Evolutionary conservation across 176 grass and related monocot genomes (phyloP).

Genomic region (Oryza punctata): DNA sequence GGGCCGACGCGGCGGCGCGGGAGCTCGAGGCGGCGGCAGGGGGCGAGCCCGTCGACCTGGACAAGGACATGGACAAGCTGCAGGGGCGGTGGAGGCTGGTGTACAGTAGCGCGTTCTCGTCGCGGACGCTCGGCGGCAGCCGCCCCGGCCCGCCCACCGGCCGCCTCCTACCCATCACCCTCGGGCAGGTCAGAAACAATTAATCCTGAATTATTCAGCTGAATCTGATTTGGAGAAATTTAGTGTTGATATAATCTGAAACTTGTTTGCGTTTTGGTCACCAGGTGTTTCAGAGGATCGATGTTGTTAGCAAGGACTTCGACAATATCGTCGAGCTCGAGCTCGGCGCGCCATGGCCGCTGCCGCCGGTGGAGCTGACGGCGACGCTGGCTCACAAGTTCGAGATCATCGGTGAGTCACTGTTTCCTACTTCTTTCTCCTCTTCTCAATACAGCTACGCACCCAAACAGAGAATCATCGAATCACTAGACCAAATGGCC

Average conservation of each 20-base stretch:
- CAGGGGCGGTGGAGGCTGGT: constrained; percentile 89
- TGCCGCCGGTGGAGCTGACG: constrained; percentile 58
- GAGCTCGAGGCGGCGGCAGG: constrained; percentile 53
- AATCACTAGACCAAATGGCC: neutral
- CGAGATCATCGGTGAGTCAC: constrained; percentile 68
- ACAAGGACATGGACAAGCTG: constrained; percentile 60
- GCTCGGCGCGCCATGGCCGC: constrained; percentile 85
- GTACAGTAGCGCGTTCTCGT: constrained; percentile 95
- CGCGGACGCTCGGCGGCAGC: constrained; percentile 79
- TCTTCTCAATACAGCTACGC: neutral
- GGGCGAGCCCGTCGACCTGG: constrained; percentile 53
- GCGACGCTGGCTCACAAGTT: constrained; percentile 88
- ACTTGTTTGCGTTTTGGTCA: neutral
- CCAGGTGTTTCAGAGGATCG: constrained; percentile 89
- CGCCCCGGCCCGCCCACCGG: constrained; percentile 81
- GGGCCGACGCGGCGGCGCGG: constrained; percentile 68
- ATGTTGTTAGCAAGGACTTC: constrained; percentile 75
- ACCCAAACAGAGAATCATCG: too few relatives aligned
- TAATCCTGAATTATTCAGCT: neutral
- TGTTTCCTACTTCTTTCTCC: neutral
- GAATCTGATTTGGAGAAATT: neutral
- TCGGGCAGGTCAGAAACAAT: constrained; percentile 55
- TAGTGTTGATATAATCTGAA: too few relatives aligned
- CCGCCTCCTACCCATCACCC: constrained; percentile 73
- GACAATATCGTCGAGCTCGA: constrained; percentile 89